A percentile compares a stretch with the other conserved stretches of the same genome.
Evolutionary conservation across 495 filamentous ascomycete genomes (phyloP).

Genomic region (Letharia columbiana): DNA sequence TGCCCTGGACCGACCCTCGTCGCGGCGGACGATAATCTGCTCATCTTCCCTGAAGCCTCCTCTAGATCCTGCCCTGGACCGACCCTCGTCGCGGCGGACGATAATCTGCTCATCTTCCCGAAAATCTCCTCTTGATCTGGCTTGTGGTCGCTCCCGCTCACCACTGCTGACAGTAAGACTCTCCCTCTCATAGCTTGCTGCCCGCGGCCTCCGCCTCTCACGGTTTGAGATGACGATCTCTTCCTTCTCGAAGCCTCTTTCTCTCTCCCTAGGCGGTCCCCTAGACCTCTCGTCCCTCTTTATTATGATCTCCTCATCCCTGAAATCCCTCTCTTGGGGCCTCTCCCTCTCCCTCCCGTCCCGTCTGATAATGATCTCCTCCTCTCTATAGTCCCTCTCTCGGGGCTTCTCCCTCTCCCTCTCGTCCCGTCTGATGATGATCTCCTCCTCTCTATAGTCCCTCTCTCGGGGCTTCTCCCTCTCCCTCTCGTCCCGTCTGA

Average conservation of each 20-base stretch:
- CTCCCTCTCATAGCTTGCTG: slow-evolving; percentile 34
- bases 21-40: slow-evolving; percentile 22
- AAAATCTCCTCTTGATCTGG: slow-evolving; percentile 14
- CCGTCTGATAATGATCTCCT: slow-evolving; percentile 25
- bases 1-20: slow-evolving; percentile 19
- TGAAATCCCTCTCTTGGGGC: slow-evolving; percentile 18
- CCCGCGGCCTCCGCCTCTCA: slow-evolving; percentile 24
- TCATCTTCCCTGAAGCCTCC: slow-evolving; percentile 17
- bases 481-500: slow-evolving; percentile 8
- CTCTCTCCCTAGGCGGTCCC: slow-evolving; percentile 19
- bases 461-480: slow-evolving; percentile 21
- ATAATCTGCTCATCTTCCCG: slow-evolving; percentile 22
- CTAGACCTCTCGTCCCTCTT: slow-evolving; percentile 26
- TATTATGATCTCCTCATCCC: slow-evolving; percentile 29
- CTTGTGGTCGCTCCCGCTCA: slow-evolving; percentile 19
- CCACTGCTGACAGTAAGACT: slow-evolving; percentile 26
- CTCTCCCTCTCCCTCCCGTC: slow-evolving; percentile 4
- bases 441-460: slow-evolving; percentile 26
- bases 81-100: slow-evolving; percentile 20
- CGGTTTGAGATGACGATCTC: slow-evolving; percentile 27
- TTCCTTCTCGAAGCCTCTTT: slow-evolving; percentile 24
- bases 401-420: slow-evolving; percentile 21
- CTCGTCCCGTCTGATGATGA: slow-evolving; percentile 27
- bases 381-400: slow-evolving; percentile 7
- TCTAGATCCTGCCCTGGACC: slow-evolving; percentile 22